A percentile compares a stretch with the other conserved stretches of the same genome.
These are phyloP conservation scores for Mycena vitilis DNA, from an alignment of 768 basidiomycete species.

Conservation along the genomic window DNA sequence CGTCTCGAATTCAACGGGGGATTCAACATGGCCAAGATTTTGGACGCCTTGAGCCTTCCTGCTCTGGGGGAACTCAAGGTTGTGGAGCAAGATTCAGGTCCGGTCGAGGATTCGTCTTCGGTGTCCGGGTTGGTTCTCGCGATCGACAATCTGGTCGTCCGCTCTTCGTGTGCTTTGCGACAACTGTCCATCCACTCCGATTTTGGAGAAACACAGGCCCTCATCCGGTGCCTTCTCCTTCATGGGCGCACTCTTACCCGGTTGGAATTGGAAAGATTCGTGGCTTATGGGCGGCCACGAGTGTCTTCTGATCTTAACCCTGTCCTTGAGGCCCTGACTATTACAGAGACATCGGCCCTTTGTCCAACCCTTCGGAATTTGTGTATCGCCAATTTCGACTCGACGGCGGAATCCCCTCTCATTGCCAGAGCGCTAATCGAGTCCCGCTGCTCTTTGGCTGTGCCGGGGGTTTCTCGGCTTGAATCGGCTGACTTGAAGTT, in stretches of 20 bases:
- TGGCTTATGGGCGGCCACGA: too few relatives aligned
- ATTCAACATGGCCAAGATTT: not conserved
- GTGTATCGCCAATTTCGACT: not conserved
- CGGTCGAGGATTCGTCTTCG: not conserved
- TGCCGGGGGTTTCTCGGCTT: not conserved
- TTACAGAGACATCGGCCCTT: not conserved
- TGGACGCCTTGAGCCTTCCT: not conserved
- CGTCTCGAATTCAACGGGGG: too few relatives aligned
- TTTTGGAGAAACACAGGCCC: not conserved
- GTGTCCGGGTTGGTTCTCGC: not conserved
- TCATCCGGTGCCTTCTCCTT: not conserved
- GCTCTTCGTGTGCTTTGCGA: conserved; percentile 6
- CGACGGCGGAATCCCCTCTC: not conserved
- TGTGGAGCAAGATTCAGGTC: not conserved
- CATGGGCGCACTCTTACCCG: not conserved
- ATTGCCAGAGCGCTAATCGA: not conserved
- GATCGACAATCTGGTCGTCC: not conserved
- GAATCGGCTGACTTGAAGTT: not conserved
- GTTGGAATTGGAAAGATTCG: not conserved
- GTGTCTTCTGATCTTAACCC: not conserved
- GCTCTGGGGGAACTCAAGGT: not conserved
- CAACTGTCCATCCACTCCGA: not conserved
- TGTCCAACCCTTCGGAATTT: conserved; percentile 1
- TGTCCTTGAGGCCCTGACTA: not conserved
- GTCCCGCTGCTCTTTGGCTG: not conserved